Conservation (phyloP, 352 stramenopile genomes). For the Phytopythium vexans region DNA sequence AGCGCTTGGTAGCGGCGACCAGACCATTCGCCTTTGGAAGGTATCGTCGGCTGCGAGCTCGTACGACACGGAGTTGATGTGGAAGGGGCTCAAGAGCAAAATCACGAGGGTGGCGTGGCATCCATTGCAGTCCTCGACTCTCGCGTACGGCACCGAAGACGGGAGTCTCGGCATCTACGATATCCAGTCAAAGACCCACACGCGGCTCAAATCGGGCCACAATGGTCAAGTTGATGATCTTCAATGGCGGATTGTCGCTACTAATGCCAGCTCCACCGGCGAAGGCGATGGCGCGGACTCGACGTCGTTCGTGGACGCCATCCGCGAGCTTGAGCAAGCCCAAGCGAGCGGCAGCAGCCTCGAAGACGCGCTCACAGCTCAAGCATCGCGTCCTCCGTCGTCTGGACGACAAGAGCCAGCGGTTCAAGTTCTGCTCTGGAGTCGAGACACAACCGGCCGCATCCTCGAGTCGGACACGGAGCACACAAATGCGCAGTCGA, state of each 20-base stretch:
- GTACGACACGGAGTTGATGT: slow-evolving; percentile 51
- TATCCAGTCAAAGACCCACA: slow-evolving; percentile 44
- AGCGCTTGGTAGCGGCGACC: slow-evolving; percentile 60
- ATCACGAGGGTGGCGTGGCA: slow-evolving; percentile 67
- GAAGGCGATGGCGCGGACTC: background rate
- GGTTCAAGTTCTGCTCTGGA: slow-evolving; percentile 42
- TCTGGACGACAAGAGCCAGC: background rate
- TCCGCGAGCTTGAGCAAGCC: slow-evolving; percentile 48
- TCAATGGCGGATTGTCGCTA: slow-evolving; percentile 33
- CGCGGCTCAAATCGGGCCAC: slow-evolving; percentile 45
- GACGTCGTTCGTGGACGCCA: slow-evolving; percentile 37
- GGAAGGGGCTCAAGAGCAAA: slow-evolving; percentile 79
- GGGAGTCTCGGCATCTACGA: slow-evolving; percentile 62
- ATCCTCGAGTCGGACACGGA: slow-evolving; percentile 40
- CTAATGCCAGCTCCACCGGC: background rate
- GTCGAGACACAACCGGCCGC: slow-evolving; percentile 21
- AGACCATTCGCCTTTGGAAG: slow-evolving; percentile 71
- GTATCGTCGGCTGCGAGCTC: slow-evolving; percentile 7
- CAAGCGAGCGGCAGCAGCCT: slow-evolving; percentile 43
- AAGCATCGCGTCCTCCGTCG: background rate
- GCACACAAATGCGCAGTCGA: slow-evolving; percentile 22
- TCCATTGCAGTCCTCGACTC: slow-evolving; percentile 37
- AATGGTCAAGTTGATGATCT: slow-evolving; percentile 33
- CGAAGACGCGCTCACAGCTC: slow-evolving; percentile 41
- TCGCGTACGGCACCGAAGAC: slow-evolving; percentile 77